Conservation (phyloP, 2,329 filamentous ascomycete genomes). For the Tolypocladium cylindrosporum region DNA sequence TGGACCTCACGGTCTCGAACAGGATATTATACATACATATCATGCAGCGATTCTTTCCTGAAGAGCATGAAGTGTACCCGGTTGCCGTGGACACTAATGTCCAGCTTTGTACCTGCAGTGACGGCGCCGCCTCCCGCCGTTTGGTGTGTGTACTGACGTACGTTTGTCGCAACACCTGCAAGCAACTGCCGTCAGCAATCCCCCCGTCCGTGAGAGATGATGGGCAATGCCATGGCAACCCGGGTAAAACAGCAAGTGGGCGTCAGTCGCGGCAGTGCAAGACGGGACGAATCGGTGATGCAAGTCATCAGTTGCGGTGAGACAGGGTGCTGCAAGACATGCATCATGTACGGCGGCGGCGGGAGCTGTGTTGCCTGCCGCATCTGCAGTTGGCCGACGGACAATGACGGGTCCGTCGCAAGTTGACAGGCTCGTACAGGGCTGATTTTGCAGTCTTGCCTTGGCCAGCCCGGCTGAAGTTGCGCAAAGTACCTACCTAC, state of each 20-base stretch:
- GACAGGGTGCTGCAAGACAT: background rate
- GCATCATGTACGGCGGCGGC: background rate
- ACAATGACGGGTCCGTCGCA: background rate
- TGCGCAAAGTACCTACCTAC: too few relatives aligned
- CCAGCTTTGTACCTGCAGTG: background rate
- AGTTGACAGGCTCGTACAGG: background rate
- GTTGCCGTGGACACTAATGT: background rate
- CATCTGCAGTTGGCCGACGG: background rate
- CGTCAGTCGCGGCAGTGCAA: background rate
- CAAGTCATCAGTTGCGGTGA: background rate
- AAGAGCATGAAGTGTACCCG: too few relatives aligned
- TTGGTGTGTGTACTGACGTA: too few relatives aligned
- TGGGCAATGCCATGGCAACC: background rate
- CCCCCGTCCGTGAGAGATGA: background rate
- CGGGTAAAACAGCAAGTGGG: background rate
- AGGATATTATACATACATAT: too few relatives aligned
- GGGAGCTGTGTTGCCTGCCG: background rate
- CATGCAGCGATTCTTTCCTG: background rate
- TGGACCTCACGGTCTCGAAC: background rate
- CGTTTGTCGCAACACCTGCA: background rate
- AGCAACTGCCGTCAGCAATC: background rate
- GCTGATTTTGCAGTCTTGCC: too few relatives aligned
- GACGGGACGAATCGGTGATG: background rate
- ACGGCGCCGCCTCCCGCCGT: background rate
- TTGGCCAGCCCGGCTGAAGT: background rate